phyloP scores from a whole-genome alignment of 2,329 filamentous ascomycete genomes.

The Fusarium sp. region DNA sequence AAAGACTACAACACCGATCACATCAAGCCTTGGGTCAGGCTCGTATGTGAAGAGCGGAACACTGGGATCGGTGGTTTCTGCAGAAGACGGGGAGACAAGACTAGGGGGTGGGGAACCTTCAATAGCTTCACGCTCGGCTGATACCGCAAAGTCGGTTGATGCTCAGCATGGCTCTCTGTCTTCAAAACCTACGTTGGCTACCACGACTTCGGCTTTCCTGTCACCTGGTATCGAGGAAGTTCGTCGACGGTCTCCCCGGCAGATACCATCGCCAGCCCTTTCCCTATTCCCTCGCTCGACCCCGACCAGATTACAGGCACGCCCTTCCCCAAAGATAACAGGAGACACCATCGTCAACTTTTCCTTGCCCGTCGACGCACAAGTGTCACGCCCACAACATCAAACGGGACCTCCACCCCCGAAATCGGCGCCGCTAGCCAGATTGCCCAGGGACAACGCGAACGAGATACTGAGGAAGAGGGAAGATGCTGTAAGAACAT shows the following conservation, averaged over 20 bases:
- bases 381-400: conserved; percentile 49
- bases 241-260: conserved; percentile 66
- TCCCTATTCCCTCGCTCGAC: conserved; percentile 29
- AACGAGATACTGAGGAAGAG: conserved; percentile 20
- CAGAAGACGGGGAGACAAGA: conserved; percentile 62
- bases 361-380: conserved; percentile 43
- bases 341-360: conserved; percentile 40
- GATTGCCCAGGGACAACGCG: conserved; percentile 39
- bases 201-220: conserved; percentile 63
- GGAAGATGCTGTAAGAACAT: conserved; percentile 16
- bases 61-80: conserved; percentile 66
- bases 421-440: conserved; percentile 40
- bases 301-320: conserved; percentile 1
- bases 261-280: conserved; percentile 44
- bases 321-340: conserved; percentile 17
- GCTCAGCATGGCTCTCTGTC: conserved; percentile 12
- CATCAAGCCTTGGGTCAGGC: conserved; percentile 64
- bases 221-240: conserved; percentile 67
- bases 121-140: neutral
- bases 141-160: neutral
- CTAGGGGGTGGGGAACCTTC: conserved; percentile 53
- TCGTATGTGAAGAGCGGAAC: conserved; percentile 63
- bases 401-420: conserved; percentile 22
- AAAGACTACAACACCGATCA: conserved; percentile 59
- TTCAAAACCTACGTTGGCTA: conserved; percentile 51